Conservation (phyloP, 345 rosid species). For the Mangifera indica region DNA sequence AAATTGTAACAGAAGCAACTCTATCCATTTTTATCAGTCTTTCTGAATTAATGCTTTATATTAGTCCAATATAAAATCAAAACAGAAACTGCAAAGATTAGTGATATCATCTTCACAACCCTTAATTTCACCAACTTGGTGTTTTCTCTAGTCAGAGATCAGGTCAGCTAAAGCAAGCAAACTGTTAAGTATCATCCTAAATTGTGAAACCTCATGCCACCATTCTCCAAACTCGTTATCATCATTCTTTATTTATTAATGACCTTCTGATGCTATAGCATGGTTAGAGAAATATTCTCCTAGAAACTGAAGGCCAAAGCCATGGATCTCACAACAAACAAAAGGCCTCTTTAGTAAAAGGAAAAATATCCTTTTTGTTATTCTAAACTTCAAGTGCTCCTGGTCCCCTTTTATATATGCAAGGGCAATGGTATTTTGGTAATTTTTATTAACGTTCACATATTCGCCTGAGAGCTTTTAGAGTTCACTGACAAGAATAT, state of each 20-base stretch:
- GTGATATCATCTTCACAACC: background rate
- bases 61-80: background rate
- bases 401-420: no score
- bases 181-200: background rate
- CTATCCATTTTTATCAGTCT: background rate
- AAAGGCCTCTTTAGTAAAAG: no score
- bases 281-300: background rate
- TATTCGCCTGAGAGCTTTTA: no score
- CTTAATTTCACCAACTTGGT: background rate
- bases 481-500: no score
- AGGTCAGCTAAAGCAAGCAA: background rate
- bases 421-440: no score
- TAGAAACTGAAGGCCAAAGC: background rate
- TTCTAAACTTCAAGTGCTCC: no score
- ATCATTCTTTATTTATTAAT: background rate
- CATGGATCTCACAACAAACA: background rate
- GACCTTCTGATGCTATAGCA: background rate
- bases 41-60: background rate
- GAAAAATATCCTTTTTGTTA: no score
- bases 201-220: background rate
- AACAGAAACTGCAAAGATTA: background rate
- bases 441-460: no score
- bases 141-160: background rate
- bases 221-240: background rate
- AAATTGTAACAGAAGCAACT: background rate